Conservation (phyloP, 2,329 filamentous ascomycete species). For the Colletotrichum tropicicola region DNA sequence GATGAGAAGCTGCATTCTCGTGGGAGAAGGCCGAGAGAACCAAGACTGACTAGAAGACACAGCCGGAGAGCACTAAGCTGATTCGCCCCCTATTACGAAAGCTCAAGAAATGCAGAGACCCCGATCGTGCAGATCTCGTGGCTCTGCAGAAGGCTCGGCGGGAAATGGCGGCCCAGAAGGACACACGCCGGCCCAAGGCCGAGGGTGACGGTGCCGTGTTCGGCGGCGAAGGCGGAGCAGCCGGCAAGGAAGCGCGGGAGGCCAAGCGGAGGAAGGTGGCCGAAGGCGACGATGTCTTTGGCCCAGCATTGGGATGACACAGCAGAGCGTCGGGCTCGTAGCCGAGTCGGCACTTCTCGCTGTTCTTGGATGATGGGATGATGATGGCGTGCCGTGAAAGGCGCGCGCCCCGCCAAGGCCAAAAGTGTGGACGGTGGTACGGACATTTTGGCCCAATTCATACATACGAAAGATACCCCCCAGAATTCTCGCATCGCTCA, state of each 20-base stretch:
- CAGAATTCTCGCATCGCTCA: neutral
- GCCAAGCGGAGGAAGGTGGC: constrained; percentile 57
- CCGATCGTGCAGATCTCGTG: constrained; percentile 77
- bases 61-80: constrained; percentile 56
- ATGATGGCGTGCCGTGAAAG: neutral
- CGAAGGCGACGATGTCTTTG: constrained; percentile 56
- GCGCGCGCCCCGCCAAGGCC: neutral
- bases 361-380: neutral
- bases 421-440: neutral
- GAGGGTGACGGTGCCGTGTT: constrained; percentile 56
- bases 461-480: constrained; percentile 21
- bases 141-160: constrained; percentile 72
- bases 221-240: constrained; percentile 41
- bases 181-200: constrained; percentile 45
- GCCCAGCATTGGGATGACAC: constrained; percentile 33
- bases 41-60: constrained; percentile 40
- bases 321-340: neutral
- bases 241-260: constrained; percentile 41
- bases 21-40: no score
- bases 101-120: constrained; percentile 77
- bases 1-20: no score
- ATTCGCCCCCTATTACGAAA: constrained; percentile 72
- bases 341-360: neutral
- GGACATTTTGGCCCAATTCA: neutral
- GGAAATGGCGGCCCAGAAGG: constrained; percentile 55